Evolutionary conservation across 225 moss, liverwort and hornwort genomes (phyloP).

Genomic region (Physcomitrellopsis africana): DNA sequence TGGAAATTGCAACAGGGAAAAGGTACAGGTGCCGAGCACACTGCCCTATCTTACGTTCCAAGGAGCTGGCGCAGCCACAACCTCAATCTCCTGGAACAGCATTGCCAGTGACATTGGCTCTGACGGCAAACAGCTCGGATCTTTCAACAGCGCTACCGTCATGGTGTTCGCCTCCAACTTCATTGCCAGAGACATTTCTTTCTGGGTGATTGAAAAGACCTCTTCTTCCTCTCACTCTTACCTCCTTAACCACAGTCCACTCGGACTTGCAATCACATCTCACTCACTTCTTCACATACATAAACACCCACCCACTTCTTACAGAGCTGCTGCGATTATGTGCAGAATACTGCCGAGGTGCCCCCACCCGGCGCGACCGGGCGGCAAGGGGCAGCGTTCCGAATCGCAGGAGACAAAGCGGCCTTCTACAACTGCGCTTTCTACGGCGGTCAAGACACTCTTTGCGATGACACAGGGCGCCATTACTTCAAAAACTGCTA

Average conservation of each 20-base stretch:
- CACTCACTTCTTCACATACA: background rate
- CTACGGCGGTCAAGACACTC: conserved; percentile 67
- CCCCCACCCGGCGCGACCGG: conserved; percentile 55
- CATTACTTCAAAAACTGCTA: conserved; percentile 72
- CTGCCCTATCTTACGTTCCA: conserved; percentile 60
- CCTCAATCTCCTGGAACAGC: conserved; percentile 54
- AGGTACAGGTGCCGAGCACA: conserved; percentile 46
- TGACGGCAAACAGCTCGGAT: conserved; percentile 48
- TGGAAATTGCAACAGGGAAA: conserved; percentile 47
- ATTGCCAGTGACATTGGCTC: conserved; percentile 51
- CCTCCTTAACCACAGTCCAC: background rate
- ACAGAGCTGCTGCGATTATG: background rate
- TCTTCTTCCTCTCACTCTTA: background rate
- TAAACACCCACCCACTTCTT: background rate
- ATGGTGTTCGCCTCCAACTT: conserved; percentile 56
- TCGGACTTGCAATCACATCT: background rate
- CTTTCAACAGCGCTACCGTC: conserved; percentile 56
- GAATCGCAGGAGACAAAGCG: conserved; percentile 64
- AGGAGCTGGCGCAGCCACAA: conserved; percentile 46
- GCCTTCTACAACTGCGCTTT: conserved; percentile 70
- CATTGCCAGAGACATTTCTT: conserved; percentile 57
- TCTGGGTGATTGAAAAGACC: conserved; percentile 39
- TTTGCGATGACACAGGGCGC: conserved; percentile 62
- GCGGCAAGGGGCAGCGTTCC: conserved; percentile 62
- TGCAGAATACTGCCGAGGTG: conserved; percentile 56